Conservation (phyloP, 1,284 basidiomycete genomes). For the Irpex sp. region DNA sequence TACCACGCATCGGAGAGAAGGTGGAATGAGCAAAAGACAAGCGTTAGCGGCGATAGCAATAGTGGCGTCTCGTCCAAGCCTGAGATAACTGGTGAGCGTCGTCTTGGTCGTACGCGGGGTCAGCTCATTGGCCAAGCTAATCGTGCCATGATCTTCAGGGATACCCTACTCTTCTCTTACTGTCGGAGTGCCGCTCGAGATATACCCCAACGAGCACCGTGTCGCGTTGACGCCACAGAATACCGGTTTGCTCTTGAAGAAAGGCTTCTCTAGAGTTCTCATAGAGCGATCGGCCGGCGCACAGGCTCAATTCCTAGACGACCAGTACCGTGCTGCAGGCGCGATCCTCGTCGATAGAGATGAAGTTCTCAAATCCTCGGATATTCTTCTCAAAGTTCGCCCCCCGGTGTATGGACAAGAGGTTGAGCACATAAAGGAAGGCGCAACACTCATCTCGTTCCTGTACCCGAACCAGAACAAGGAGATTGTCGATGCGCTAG, state of each 20-base stretch:
- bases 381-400: conserved; percentile 82
- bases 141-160: conserved; percentile 33
- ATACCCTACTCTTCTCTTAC: conserved; percentile 69
- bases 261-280: conserved; percentile 71
- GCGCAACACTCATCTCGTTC: conserved; percentile 80
- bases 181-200: conserved; percentile 77
- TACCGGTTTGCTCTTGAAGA: conserved; percentile 69
- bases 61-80: conserved; percentile 14
- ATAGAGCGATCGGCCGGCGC: conserved; percentile 71
- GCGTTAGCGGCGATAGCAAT: conserved; percentile 11
- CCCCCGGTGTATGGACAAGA: conserved; percentile 66
- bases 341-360: conserved; percentile 67
- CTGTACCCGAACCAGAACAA: conserved; percentile 81
- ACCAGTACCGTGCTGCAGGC: conserved; percentile 74
- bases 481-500: conserved; percentile 62
- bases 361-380: conserved; percentile 58
- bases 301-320: conserved; percentile 75
- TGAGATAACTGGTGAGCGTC: conserved; percentile 20
- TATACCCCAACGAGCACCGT: conserved; percentile 71
- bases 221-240: conserved; percentile 81
- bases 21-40: conserved; percentile 20
- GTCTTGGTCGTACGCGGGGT: background rate
- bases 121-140: background rate
- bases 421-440: conserved; percentile 55
- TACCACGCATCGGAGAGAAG: conserved; percentile 20